Percentiles rank a stretch among this genome's conserved stretches.
These are phyloP conservation scores for Exutisphaerella laricina DNA, from an alignment of 2,329 filamentous ascomycete genomes.

Conservation along the genomic window DNA sequence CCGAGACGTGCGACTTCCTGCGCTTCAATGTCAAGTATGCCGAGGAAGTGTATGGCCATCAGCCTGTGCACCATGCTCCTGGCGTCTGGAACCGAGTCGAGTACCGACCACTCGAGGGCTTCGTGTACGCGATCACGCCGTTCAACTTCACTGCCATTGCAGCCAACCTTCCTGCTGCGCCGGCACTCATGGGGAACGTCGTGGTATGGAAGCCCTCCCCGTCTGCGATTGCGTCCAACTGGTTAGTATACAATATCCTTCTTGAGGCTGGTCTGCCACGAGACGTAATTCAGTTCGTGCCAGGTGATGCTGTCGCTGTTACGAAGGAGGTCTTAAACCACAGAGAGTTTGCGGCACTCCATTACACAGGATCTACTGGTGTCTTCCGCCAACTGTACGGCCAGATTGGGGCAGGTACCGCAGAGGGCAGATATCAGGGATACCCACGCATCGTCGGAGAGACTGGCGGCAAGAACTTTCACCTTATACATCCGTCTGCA, in stretches of 20 bases:
- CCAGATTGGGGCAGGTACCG: slow-evolving; percentile 74
- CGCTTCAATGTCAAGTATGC: slow-evolving; percentile 89
- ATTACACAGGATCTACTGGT: slow-evolving; percentile 89
- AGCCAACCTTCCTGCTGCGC: slow-evolving; percentile 75
- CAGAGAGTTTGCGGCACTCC: slow-evolving; percentile 78
- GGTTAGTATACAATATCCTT: slow-evolving; percentile 83
- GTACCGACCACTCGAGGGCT: slow-evolving; percentile 84
- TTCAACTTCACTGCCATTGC: slow-evolving; percentile 98
- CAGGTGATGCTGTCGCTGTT: slow-evolving; percentile 78
- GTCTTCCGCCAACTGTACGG: slow-evolving; percentile 88
- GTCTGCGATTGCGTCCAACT: slow-evolving; percentile 81
- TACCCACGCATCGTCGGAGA: slow-evolving; percentile 89
- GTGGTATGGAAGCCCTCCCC: slow-evolving; percentile 97
- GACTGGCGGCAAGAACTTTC: slow-evolving; percentile 93
- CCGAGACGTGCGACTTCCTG: slow-evolving; percentile 87
- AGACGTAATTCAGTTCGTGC: slow-evolving; percentile 89
- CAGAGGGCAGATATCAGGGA: slow-evolving; percentile 72
- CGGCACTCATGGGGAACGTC: slow-evolving; percentile 87
- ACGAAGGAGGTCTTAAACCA: slow-evolving; percentile 72
- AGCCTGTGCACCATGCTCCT: slow-evolving; percentile 75
- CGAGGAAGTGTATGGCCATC: slow-evolving; percentile 80
- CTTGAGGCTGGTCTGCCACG: slow-evolving; percentile 84
- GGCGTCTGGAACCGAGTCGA: slow-evolving; percentile 91
- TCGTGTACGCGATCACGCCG: slow-evolving; percentile 88
- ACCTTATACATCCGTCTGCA: slow-evolving; percentile 70